Base-by-base conservation (phyloP, 2,329 filamentous ascomycete species). In the Diaporthe helianthi region DNA sequence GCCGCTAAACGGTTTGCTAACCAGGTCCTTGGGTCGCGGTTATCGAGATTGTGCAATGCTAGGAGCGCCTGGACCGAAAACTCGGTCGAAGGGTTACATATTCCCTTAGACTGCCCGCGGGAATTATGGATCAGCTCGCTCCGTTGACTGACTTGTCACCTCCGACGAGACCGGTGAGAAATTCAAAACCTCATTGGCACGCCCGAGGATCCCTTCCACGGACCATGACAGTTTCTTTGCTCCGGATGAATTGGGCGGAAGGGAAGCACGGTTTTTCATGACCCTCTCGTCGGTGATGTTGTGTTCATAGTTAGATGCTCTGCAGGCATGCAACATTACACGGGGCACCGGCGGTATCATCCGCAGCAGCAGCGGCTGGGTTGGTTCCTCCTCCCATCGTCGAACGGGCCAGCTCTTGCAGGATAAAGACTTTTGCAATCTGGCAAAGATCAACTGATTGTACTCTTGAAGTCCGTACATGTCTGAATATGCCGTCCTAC, bases 31-130 rank as follows among this genome's bases (percentile, higher is more conserved):
- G 58, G 58, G 29, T n/a, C 44, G 49, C 58, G 58, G 44, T 19
- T 24, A 63, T 63, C 58, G 47, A 22, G 58, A 36, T 49, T 36
- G 58, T 36, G 58, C 58, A 26, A 46, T 49, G 58, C 38, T n/a
- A 47, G 26, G 41, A 24, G 19, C 5, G 26, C 41, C 41, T 47
- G 24, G 26, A 49, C n/a, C 41, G 12, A 46, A 22, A 33, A 3
- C 12, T 46, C 9, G 58, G 58, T 49, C 26, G 26, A 9, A 22
- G 10, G 29, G 29, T 19, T 49, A 44, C 44, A 22, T 17, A 19
- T 19, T 5, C 8, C 6, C 31, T 49, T 36, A n/a, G n/a, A 36
- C 41, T 49, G 41, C n/a, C 7, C n/a, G 17, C 26, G 12, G 41
- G 24, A 26, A 2, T 46, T 47, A 38, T 46, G 5, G 38, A 26